Evolutionary conservation across 2,329 filamentous ascomycete species (phyloP).

Genomic region (Colletotrichum graminicola): DNA sequence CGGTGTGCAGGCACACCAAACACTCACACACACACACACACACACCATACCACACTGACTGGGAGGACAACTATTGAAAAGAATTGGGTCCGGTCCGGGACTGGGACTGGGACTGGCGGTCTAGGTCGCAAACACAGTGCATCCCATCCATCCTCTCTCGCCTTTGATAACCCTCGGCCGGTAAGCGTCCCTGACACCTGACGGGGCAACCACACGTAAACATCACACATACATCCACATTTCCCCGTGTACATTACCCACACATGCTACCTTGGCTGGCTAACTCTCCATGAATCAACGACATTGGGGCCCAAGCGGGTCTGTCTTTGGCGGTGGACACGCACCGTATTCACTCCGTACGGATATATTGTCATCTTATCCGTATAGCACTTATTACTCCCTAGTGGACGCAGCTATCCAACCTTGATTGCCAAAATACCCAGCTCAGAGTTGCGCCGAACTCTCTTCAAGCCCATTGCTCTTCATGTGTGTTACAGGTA

Average conservation of each 20-base stretch:
- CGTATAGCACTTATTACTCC: too few species aligned
- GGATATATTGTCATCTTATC: too few species aligned
- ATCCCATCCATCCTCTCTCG: not conserved
- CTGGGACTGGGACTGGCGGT: not conserved
- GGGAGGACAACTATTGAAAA: slow-evolving; percentile 4
- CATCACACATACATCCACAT: too few species aligned
- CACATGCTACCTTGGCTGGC: not conserved
- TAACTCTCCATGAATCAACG: too few species aligned
- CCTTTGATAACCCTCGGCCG: not conserved
- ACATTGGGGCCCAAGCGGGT: slow-evolving; percentile 3
- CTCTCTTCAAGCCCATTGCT: too few species aligned
- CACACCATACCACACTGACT: not conserved
- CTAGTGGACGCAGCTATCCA: not conserved
- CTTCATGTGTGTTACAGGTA: too few species aligned
- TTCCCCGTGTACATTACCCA: not conserved
- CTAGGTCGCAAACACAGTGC: slow-evolving; percentile 4
- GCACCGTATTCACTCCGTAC: too few species aligned
- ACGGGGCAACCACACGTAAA: slow-evolving; percentile 49
- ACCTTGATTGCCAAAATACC: not conserved
- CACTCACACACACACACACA: not conserved
- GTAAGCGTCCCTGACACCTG: slow-evolving; percentile 47
- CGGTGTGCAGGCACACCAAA: slow-evolving; percentile 21
- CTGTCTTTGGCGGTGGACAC: not conserved
- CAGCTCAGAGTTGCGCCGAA: too few species aligned
- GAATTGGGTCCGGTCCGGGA: not conserved